Conservation (phyloP, 2,329 filamentous ascomycete genomes). For the Fusarium devonianum region DNA sequence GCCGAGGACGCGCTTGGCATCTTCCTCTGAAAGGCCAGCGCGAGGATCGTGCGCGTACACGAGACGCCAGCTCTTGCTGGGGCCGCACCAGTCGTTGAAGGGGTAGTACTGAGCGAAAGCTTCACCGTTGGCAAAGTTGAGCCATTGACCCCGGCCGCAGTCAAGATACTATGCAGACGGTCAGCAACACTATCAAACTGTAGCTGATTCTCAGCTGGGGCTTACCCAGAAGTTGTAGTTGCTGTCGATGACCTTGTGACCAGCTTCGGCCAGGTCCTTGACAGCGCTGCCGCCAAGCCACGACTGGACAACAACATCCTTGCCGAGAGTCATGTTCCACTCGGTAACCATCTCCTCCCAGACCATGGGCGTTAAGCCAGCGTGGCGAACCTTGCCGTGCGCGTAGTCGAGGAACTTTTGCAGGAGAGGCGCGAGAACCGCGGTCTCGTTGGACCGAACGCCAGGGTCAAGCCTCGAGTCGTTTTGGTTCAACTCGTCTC, state of each 20-base stretch:
- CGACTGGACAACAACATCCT: conserved; percentile 78
- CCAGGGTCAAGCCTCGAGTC: conserved; percentile 71
- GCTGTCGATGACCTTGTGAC: conserved; percentile 76
- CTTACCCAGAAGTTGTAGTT: conserved; percentile 80
- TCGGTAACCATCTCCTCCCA: conserved; percentile 88
- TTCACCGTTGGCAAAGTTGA: conserved; percentile 70
- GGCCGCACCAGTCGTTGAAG: conserved; percentile 82
- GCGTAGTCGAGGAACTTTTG: conserved; percentile 78
- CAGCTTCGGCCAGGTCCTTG: conserved; percentile 64
- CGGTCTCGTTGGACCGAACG: conserved; percentile 69
- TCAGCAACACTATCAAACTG: conserved; percentile 19
- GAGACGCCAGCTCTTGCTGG: conserved; percentile 81
- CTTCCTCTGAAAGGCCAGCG: conserved; percentile 64
- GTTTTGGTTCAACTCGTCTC: conserved; percentile 84
- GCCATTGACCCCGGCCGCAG: conserved; percentile 81
- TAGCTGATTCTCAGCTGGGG: not conserved
- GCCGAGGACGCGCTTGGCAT: conserved; percentile 75
- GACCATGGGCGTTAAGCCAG: conserved; percentile 75
- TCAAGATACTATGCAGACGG: conserved; percentile 71
- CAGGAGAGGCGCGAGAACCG: conserved; percentile 75
- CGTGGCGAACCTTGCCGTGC: conserved; percentile 68
- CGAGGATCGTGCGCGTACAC: conserved; percentile 83
- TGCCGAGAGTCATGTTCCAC: conserved; percentile 77
- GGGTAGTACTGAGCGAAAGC: conserved; percentile 65
- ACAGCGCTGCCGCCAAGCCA: conserved; percentile 75